A percentile compares a stretch with the other conserved stretches of the same genome.
phyloP scores from a whole-genome alignment of 441 rosid species.

The Corymbia calophylla region DNA sequence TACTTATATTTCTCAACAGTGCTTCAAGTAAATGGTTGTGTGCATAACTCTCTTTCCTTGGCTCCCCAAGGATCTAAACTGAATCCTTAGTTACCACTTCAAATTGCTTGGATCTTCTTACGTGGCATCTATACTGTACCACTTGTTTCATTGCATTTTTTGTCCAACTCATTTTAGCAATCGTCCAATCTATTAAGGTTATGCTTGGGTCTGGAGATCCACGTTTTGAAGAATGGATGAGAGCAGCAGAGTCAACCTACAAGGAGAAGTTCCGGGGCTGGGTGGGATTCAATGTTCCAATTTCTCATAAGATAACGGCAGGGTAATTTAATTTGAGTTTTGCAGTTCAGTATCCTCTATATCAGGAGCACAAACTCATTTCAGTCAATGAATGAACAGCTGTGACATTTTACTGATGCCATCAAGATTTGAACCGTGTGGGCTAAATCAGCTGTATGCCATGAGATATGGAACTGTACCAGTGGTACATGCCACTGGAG shows the following conservation, averaged over 20 bases:
- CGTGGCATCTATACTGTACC: not conserved
- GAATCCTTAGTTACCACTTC: not conserved
- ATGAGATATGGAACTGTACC: conserved; percentile 94
- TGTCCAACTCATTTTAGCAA: conserved; percentile 5
- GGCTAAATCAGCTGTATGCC: conserved; percentile 89
- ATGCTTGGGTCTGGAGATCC: conserved; percentile 93
- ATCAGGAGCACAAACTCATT: not conserved
- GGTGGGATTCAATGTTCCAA: conserved; percentile 91
- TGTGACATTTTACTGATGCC: conserved; percentile 96
- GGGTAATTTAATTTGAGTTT: conserved; percentile 45
- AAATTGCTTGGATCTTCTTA: not conserved
- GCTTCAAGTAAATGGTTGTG: not conserved
- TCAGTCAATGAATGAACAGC: conserved; percentile 36
- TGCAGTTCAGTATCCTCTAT: not conserved
- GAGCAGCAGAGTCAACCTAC: conserved; percentile 54
- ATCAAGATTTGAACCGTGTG: conserved; percentile 96
- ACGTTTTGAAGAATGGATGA: conserved; percentile 83
- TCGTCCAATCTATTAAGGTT: conserved; percentile 35
- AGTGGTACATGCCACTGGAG: conserved; percentile 92
- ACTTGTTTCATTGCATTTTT: not conserved
- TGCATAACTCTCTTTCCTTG: not conserved
- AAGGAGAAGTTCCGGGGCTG: conserved; percentile 85
- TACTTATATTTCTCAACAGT: not conserved
- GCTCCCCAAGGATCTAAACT: not conserved
- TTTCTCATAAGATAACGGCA: conserved; percentile 90